Conservation (phyloP, 2,329 filamentous ascomycete genomes). For the Colletotrichum sp. region DNA sequence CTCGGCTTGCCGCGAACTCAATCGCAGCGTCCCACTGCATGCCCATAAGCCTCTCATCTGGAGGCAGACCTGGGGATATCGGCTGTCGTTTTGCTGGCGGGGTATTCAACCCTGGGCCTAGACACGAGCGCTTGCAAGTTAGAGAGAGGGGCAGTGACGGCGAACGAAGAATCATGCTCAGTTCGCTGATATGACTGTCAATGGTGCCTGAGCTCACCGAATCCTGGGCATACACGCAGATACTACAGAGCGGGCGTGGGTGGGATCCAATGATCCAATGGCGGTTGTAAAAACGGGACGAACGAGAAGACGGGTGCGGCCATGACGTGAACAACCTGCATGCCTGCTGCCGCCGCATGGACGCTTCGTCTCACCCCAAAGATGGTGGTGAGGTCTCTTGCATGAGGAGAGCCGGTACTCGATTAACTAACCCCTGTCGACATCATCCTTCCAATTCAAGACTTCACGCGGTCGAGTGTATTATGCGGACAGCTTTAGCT, state of each 20-base stretch:
- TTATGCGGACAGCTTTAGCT: background rate
- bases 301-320: background rate
- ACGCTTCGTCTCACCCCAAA: slow-evolving; percentile 3
- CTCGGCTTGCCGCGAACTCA: background rate
- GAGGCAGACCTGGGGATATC: background rate
- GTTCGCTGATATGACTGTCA: background rate
- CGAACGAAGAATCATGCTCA: background rate
- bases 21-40: background rate
- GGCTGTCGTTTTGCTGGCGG: slow-evolving; percentile 10
- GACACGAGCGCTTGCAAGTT: background rate
- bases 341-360: background rate
- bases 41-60: background rate
- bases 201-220: slow-evolving; percentile 10
- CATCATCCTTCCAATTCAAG: background rate
- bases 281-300: background rate
- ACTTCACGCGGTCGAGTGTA: background rate
- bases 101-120: background rate
- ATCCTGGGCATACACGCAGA: slow-evolving; percentile 16
- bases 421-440: background rate
- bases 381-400: slow-evolving; percentile 1
- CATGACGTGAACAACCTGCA: background rate
- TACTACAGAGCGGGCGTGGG: background rate
- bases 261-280: background rate
- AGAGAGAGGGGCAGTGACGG: background rate
- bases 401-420: slow-evolving; percentile 3